These are phyloP conservation scores for Odontarrhena argentea DNA, from an alignment of 345 rosid genomes.

Conservation along the genomic window DNA sequence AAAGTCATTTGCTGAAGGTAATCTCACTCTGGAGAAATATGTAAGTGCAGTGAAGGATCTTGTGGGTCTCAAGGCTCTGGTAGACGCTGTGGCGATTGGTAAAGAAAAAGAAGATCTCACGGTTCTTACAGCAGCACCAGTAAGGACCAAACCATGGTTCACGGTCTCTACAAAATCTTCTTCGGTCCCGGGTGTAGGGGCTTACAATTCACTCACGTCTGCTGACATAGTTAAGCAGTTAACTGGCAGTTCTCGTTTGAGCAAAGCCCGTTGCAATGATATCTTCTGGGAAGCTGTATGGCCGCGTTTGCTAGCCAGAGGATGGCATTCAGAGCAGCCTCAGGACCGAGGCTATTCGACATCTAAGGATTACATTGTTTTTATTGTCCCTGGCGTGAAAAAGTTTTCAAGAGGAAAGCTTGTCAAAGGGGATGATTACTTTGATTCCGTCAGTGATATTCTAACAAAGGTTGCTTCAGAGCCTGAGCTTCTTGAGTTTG, in stretches of 20 bases:
- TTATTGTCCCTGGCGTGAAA: conserved; percentile 67
- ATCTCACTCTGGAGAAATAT: conserved; percentile 49
- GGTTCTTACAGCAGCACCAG: conserved; percentile 47
- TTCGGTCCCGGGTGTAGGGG: conserved; percentile 32
- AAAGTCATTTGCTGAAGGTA: conserved; percentile 61
- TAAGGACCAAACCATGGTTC: conserved; percentile 46
- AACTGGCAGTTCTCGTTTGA: conserved; percentile 60
- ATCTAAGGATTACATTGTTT: conserved; percentile 58
- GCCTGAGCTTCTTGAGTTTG: conserved; percentile 66
- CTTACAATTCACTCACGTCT: conserved; percentile 56
- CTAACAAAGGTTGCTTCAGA: conserved; percentile 65
- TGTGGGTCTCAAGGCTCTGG: conserved; percentile 56
- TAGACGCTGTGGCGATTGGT: conserved; percentile 70
- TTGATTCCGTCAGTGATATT: conserved; percentile 72
- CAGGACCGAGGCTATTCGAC: conserved; percentile 45
- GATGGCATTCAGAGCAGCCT: conserved; percentile 82
- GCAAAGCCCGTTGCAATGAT: conserved; percentile 74
- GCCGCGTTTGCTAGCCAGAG: conserved; percentile 79
- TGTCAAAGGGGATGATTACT: conserved; percentile 68
- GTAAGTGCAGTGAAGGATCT: conserved; percentile 46
- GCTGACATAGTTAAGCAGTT: conserved; percentile 56
- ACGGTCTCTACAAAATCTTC: conserved; percentile 42
- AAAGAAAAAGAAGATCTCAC: conserved; percentile 75
- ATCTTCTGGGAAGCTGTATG: conserved; percentile 87
- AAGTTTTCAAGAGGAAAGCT: conserved; percentile 69